Evolutionary conservation across 257 asterid genomes (phyloP), one percentile per base, ranked within the genome.

Genomic region (Phtheirospermum japonicum): DNA sequence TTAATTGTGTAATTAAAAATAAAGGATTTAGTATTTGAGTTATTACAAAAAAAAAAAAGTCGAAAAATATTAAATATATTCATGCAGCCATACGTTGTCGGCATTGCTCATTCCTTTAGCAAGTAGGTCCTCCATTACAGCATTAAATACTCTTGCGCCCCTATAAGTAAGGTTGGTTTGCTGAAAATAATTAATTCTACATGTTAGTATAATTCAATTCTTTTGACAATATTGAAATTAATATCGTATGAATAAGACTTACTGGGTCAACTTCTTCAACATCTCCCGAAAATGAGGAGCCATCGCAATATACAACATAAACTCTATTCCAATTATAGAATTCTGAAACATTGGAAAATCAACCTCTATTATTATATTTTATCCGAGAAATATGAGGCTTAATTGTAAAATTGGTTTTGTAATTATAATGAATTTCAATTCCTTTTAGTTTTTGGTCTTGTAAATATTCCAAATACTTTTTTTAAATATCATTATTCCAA

Each of bases 51-150:
- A 36, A 9, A 36, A 2, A 36, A 9, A 36, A 6, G 11, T 36
- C 4, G 51, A n/a, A 12, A 14, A 4, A n/a, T n/a, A n/a, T n/a
- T n/a, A 45, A 11, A 13, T 4, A 37, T n/a, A n/a, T 2, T 13
- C 12, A 45, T 45, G 2, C 0, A 11, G 17, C n/a, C 45, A 4
- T 60, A 76, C 81, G 10, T 71, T 72, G 0, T 64, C 31, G 12
- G 77, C 75, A 6, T 68, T 54, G 20, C 14, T 5, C 81, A 76
- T 67, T 59, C 81, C 81, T 37, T 63, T 76, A 4, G 70, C 67
- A 1, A 72, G 55, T 34, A 72, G 13, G 14, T 76, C 75, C 12
- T 64, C 73, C 67, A 72, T 68, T 31, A 72, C 28, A 6, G 42
- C 73, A 4, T 72, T 18, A 20, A 76, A 76, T 3, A 76, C 33